Conservation (phyloP, 2,329 filamentous ascomycete species). For the Hypoxylon sp. region DNA sequence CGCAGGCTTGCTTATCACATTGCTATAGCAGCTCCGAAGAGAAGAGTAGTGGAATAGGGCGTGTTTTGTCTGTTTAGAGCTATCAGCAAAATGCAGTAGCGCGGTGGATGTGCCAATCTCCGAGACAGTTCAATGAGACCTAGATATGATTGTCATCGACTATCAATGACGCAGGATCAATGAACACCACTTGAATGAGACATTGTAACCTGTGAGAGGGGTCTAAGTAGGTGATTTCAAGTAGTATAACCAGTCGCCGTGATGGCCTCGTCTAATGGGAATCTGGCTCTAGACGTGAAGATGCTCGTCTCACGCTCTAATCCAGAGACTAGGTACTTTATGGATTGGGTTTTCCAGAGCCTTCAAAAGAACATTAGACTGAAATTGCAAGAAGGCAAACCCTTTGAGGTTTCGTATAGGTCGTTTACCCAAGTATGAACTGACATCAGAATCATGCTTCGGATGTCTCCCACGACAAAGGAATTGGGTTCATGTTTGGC, state of each 20-base stretch:
- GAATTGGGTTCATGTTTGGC: too few relatives aligned
- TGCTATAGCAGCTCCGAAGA: neutral
- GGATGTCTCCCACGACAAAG: too few relatives aligned
- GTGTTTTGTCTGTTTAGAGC: neutral
- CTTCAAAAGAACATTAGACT: neutral
- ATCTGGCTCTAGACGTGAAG: neutral
- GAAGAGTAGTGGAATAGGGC: neutral
- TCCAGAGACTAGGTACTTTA: neutral
- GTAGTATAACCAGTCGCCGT: neutral
- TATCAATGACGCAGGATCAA: neutral
- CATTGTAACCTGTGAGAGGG: neutral
- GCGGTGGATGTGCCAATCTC: neutral
- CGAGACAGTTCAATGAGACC: neutral
- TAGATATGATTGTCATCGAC: neutral
- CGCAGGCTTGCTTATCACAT: neutral
- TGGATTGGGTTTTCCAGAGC: neutral
- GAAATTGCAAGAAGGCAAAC: neutral
- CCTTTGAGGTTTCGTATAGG: neutral
- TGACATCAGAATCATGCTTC: too few relatives aligned
- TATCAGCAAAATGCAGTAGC: neutral
- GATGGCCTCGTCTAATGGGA: neutral
- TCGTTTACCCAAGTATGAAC: neutral
- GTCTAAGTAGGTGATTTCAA: neutral
- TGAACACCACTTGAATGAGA: too few relatives aligned
- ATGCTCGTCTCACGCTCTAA: neutral